Evolutionary conservation across 495 filamentous ascomycete species (phyloP).

Genomic region (Penicillium roqueforti): DNA sequence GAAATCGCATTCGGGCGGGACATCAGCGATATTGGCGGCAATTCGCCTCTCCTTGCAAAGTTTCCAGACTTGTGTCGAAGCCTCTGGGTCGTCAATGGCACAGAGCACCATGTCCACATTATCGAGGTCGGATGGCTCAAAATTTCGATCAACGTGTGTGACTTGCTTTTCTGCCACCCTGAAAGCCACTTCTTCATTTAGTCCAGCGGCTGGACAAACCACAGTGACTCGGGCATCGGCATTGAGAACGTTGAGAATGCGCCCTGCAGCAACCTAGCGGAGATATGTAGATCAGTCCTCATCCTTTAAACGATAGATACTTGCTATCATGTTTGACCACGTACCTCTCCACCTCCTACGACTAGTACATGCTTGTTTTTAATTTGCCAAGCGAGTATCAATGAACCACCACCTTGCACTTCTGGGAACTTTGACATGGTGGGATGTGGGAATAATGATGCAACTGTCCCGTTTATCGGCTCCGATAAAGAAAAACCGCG

Average conservation of each 20-base stretch:
- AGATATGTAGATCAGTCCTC: slow-evolving; percentile 11
- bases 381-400: slow-evolving; percentile 93
- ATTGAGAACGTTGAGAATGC: slow-evolving; percentile 87
- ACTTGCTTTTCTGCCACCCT: slow-evolving; percentile 71
- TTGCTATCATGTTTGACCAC: slow-evolving; percentile 5
- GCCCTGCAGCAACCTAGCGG: slow-evolving; percentile 83
- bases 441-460: slow-evolving; percentile 5
- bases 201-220: slow-evolving; percentile 69
- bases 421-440: slow-evolving; percentile 68
- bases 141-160: slow-evolving; percentile 72
- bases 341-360: slow-evolving; percentile 88
- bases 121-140: slow-evolving; percentile 77
- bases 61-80: slow-evolving; percentile 83
- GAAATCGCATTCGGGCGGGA: slow-evolving; percentile 95
- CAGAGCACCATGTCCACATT: slow-evolving; percentile 80
- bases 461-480: neutral
- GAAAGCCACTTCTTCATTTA: slow-evolving; percentile 83
- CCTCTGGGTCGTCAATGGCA: slow-evolving; percentile 86
- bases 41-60: slow-evolving; percentile 82
- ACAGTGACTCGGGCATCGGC: slow-evolving; percentile 89
- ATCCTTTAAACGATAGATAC: neutral
- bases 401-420: slow-evolving; percentile 82
- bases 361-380: slow-evolving; percentile 79
- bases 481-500: neutral
- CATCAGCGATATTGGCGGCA: slow-evolving; percentile 93